These are phyloP conservation scores for Globisporangium alternatum DNA, from an alignment of 352 stramenopile genomes.

Conservation along the genomic window DNA sequence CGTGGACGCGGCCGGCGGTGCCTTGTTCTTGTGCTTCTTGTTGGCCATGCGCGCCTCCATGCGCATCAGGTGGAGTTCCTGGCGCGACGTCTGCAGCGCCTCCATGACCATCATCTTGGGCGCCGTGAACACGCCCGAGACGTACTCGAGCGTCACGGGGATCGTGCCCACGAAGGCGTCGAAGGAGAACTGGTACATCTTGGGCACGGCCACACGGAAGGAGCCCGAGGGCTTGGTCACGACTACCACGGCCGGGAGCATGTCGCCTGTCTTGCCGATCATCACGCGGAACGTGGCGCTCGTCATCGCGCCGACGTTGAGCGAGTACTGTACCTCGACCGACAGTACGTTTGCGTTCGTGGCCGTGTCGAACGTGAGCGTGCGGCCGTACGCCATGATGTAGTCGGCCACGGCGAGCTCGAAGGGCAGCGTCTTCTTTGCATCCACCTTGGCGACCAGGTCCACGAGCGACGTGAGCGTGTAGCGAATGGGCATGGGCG, in stretches of 20 bases:
- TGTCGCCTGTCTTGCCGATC: conserved; percentile 29
- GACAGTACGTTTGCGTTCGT: conserved; percentile 17
- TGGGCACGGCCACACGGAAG: conserved; percentile 22
- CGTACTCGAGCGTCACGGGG: conserved; percentile 26
- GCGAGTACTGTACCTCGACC: conserved; percentile 27
- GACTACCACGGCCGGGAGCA: conserved; percentile 17
- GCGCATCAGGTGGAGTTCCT: conserved; percentile 16
- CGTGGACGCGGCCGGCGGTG: conserved; percentile 13
- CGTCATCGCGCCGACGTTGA: conserved; percentile 23
- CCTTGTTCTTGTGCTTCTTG: conserved; percentile 25
- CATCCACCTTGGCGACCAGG: conserved; percentile 22
- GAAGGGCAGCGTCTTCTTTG: conserved; percentile 17
- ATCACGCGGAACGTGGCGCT: conserved; percentile 29
- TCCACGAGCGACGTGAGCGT: conserved; percentile 22
- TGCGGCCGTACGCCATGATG: conserved; percentile 25
- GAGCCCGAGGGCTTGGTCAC: conserved; percentile 15
- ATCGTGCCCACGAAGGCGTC: conserved; percentile 23
- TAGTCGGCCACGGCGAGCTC: conserved; percentile 25
- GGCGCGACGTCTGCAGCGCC: conserved; percentile 10
- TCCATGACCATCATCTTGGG: conserved; percentile 22
- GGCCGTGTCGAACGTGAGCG: conserved; percentile 22
- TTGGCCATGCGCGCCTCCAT: conserved; percentile 24
- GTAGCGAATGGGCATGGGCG: conserved; percentile 27
- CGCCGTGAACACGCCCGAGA: conserved; percentile 21
- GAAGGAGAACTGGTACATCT: conserved; percentile 23